Evolutionary conservation across 208 protist species (phyloP), one percentile per base, ranked within the genome.

Genomic region (Trypanosoma theileri): DNA sequence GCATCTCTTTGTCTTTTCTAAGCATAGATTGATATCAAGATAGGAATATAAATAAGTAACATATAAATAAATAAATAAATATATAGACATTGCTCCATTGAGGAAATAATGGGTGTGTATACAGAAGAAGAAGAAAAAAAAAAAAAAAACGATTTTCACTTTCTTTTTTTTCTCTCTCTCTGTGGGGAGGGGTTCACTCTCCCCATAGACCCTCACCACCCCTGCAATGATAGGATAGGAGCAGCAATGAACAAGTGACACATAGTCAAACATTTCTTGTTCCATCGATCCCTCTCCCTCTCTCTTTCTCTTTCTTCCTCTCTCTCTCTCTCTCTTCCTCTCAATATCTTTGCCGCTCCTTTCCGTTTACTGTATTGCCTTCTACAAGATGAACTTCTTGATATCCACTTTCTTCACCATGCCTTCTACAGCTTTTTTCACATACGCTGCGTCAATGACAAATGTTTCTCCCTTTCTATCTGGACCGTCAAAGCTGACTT

Each of bases 321-420:
- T 59, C 51, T 26, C 48, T 45, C 35, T 60, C 14, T 57, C 17
- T 60, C 22, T 48, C 31, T 24, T 56, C 19, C 24, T 60, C n/a
- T 45, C 9, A 9, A 21, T 24, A 22, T 63, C 19, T 26, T 19
- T 63, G 14, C 26, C 41, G 7, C 31, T 50, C 10, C 58, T 19
- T 51, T 50, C n/a, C 19, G 22, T 50, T 42, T 57, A 24, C 45
- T 58, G 1, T 28, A 28, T 35, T 35, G 19, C n/a, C 58, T 53
- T 58, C 44, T 82, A 97, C 72, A 97, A 66, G 28, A 97, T 71
- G 69, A 96, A 97, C 78, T 97, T 97, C 79, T 94, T 95, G 59
- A 97, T 95, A 64, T 97, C 93, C 62, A 95, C 86, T 79, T 97
- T 96, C 83, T 96, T 95, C 52, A 89, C 79, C 84, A 97, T 93